phyloP scores from a whole-genome alignment of 2,329 filamentous ascomycete species.

The Monosporascus sp. region DNA sequence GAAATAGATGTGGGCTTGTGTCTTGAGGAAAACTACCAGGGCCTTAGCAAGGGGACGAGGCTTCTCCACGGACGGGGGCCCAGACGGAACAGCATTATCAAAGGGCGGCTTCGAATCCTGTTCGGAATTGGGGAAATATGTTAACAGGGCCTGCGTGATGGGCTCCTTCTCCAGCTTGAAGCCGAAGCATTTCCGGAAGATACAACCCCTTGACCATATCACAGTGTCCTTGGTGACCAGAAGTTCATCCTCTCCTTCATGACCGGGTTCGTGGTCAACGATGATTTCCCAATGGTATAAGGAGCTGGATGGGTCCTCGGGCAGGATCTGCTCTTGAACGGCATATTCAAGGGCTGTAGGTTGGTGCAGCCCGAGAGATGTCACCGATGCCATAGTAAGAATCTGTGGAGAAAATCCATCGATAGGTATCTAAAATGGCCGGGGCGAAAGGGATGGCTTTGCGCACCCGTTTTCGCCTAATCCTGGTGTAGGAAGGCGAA shows the following conservation, averaged over 20 bases:
- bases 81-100: not conserved
- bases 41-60: slow-evolving; percentile 50
- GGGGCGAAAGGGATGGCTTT: not conserved
- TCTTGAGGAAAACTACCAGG: slow-evolving; percentile 84
- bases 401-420: slow-evolving; percentile 11
- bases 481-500: too few species aligned
- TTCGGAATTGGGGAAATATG: slow-evolving; percentile 64
- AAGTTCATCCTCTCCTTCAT: slow-evolving; percentile 66
- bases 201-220: slow-evolving; percentile 81
- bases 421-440: not conserved
- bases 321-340: slow-evolving; percentile 72
- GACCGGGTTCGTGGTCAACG: slow-evolving; percentile 32
- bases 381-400: slow-evolving; percentile 74
- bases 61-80: not conserved
- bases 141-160: slow-evolving; percentile 80
- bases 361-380: slow-evolving; percentile 85
- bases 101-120: slow-evolving; percentile 22
- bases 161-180: slow-evolving; percentile 83
- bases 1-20: slow-evolving; percentile 90
- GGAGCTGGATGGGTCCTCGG: slow-evolving; percentile 56
- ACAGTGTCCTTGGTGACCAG: slow-evolving; percentile 70
- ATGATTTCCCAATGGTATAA: slow-evolving; percentile 72
- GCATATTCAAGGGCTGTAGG: slow-evolving; percentile 80
- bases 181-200: slow-evolving; percentile 79
- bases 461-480: too few species aligned